Evolutionary conservation across 1,284 basidiomycete genomes (phyloP).

Genomic region (Boletus sp.): DNA sequence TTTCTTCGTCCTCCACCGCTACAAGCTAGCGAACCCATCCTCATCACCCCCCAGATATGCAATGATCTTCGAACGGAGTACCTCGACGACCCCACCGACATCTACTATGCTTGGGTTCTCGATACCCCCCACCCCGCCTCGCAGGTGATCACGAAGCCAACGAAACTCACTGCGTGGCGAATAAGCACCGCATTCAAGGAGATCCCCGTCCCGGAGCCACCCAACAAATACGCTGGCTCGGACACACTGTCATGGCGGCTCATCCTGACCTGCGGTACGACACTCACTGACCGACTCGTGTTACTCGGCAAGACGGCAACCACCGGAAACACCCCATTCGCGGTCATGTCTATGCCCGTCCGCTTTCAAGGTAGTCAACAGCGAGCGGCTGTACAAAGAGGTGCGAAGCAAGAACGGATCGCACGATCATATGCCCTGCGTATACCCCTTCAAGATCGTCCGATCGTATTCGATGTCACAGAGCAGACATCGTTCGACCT

Average conservation of each 20-base stretch:
- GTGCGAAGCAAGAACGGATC: constrained; percentile 72
- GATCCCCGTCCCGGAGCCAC: constrained; percentile 65
- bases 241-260: constrained; percentile 63
- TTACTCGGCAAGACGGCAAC: constrained; percentile 38
- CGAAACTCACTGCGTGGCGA: constrained; percentile 76
- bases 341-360: constrained; percentile 72
- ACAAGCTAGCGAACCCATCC: constrained; percentile 46
- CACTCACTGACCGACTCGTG: constrained; percentile 35
- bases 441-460: constrained; percentile 43
- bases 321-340: constrained; percentile 51
- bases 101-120: constrained; percentile 56
- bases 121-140: constrained; percentile 24
- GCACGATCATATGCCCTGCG: constrained; percentile 44
- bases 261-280: constrained; percentile 49
- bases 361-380: constrained; percentile 41
- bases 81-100: constrained; percentile 54
- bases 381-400: constrained; percentile 10
- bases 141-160: constrained; percentile 42
- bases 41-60: constrained; percentile 73
- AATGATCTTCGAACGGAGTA: constrained; percentile 81
- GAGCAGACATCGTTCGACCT: constrained; percentile 89
- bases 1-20: constrained; percentile 76
- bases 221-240: constrained; percentile 32
- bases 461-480: constrained; percentile 51
- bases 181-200: constrained; percentile 72